Conservation (phyloP, 2,329 filamentous ascomycete species). For the Penicillium sp. region DNA sequence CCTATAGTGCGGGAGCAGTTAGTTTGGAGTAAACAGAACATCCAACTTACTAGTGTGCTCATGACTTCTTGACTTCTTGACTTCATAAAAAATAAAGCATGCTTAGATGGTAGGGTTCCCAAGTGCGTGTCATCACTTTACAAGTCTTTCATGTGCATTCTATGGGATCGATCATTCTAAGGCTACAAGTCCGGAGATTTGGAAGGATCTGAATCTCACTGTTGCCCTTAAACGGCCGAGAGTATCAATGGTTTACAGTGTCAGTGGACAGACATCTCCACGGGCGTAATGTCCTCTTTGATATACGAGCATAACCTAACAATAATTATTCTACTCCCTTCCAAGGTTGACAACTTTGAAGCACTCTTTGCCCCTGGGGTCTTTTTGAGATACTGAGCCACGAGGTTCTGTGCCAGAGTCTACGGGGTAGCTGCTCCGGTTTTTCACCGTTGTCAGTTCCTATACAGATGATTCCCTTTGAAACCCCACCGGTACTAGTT, state of each 20-base stretch:
- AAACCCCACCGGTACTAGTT: too few species aligned
- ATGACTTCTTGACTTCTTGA: background rate
- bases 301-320: background rate
- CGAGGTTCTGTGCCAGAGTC: background rate
- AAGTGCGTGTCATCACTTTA: background rate
- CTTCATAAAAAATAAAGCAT: background rate
- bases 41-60: background rate
- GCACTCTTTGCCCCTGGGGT: background rate
- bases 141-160: background rate
- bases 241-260: background rate
- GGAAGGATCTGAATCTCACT: too few species aligned
- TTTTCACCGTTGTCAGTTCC: too few species aligned
- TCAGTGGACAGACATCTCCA: background rate
- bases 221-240: background rate
- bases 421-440: background rate
- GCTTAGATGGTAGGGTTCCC: background rate
- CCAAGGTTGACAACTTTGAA: background rate
- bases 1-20: background rate
- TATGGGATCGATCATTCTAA: background rate
- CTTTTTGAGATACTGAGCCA: background rate
- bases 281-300: background rate
- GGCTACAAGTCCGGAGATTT: background rate
- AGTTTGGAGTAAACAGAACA: background rate
- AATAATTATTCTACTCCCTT: background rate
- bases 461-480: background rate